Evolutionary conservation across 306 rosid species (phyloP).

Genomic region (Acacia confusa): DNA sequence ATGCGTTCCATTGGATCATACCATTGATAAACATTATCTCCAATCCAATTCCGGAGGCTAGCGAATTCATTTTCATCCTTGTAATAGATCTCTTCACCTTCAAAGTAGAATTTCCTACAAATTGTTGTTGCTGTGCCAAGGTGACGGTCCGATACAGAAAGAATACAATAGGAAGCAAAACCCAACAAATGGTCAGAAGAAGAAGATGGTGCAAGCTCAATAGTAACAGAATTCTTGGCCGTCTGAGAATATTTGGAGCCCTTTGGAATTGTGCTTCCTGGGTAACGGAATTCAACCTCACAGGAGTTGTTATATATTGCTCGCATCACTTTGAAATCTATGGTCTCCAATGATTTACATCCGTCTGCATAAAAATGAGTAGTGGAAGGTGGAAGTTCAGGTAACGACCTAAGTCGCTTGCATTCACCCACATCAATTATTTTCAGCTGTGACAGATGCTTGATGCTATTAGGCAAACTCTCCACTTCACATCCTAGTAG

Average conservation of each 20-base stretch:
- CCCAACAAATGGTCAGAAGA: not conserved
- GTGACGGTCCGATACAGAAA: accelerated
- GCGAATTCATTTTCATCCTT: not conserved
- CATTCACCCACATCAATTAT: not conserved
- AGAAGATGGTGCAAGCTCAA: not conserved
- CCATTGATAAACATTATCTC: not conserved
- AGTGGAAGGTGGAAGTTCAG: not conserved
- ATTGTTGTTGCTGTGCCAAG: accelerated
- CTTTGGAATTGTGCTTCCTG: not conserved
- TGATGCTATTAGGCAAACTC: not conserved
- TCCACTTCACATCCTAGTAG: not conserved
- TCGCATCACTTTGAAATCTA: not conserved
- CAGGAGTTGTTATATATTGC: not conserved
- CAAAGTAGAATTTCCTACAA: not conserved
- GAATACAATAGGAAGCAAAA: not conserved
- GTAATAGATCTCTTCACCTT: not conserved
- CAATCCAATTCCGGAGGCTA: accelerated
- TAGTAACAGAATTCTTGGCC: not conserved
- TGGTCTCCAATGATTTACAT: not conserved
- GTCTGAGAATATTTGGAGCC: not conserved
- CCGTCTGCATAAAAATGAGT: not conserved
- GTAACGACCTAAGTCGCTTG: not conserved
- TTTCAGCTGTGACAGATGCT: not conserved
- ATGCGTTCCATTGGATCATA: not conserved
- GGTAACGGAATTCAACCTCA: not conserved